Evolutionary conservation across 352 stramenopile species (phyloP).

Genomic region (Globisporangium viniferum): DNA sequence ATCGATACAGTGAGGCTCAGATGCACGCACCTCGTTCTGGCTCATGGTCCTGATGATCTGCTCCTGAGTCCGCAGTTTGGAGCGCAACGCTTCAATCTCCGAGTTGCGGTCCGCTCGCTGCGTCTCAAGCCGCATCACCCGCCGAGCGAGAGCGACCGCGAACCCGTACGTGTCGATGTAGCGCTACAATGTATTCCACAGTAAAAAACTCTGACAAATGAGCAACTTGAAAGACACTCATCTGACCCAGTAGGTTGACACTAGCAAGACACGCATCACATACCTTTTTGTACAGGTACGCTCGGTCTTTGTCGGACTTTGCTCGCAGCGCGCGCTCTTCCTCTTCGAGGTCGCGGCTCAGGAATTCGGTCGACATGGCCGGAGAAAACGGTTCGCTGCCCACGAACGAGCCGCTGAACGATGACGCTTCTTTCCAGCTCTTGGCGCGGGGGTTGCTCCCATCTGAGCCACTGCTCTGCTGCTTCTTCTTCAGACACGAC

Average conservation of each 20-base stretch:
- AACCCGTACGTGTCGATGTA: conserved; percentile 74
- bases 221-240: not conserved
- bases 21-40: conserved; percentile 33
- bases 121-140: conserved; percentile 44
- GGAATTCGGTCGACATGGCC: conserved; percentile 47
- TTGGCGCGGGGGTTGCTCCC: not conserved
- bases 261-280: not conserved
- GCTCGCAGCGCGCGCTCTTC: conserved; percentile 51
- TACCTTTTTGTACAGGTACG: conserved; percentile 78
- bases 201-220: not conserved
- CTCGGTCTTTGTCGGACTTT: conserved; percentile 59
- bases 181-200: conserved; percentile 27
- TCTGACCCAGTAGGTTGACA: not conserved
- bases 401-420: conserved; percentile 23
- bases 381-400: conserved; percentile 30
- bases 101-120: conserved; percentile 30
- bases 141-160: conserved; percentile 41
- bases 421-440: conserved; percentile 12
- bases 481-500: conserved; percentile 4
- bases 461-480: conserved; percentile 10
- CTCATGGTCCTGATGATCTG: conserved; percentile 53
- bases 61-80: conserved; percentile 47
- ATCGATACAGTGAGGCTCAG: not conserved
- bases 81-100: conserved; percentile 45
- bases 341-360: conserved; percentile 57